These are phyloP conservation scores for Trichosporon sp. DNA, from an alignment of 1,284 basidiomycete genomes.

Conservation along the genomic window DNA sequence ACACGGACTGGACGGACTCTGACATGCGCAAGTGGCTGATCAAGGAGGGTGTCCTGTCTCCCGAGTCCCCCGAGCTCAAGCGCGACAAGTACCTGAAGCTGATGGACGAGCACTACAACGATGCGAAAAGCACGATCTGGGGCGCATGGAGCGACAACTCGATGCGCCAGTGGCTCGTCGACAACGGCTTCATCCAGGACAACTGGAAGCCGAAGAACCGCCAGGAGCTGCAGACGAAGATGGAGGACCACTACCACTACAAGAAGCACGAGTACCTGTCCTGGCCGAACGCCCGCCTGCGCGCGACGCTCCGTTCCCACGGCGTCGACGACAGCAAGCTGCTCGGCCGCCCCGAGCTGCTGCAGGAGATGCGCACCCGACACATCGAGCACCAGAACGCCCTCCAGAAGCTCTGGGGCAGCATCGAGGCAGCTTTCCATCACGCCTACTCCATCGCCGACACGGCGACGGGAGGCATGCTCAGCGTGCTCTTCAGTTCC, in stretches of 20 bases:
- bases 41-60: conserved; percentile 51
- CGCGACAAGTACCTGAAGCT: conserved; percentile 73
- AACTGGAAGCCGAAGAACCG: conserved; percentile 67
- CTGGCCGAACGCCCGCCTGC: conserved; percentile 88
- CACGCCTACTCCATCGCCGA: conserved; percentile 68
- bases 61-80: conserved; percentile 25
- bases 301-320: conserved; percentile 75
- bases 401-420: conserved; percentile 64
- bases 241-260: conserved; percentile 57
- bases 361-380: conserved; percentile 71
- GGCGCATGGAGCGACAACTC: conserved; percentile 76
- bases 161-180: conserved; percentile 74
- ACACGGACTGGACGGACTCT: conserved; percentile 65
- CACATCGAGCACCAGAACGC: conserved; percentile 68
- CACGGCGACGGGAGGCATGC: conserved; percentile 57
- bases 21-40: conserved; percentile 59
- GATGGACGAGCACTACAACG: conserved; percentile 72
- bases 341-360: conserved; percentile 67
- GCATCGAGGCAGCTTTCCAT: conserved; percentile 66
- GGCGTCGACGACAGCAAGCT: conserved; percentile 69
- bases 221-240: conserved; percentile 60
- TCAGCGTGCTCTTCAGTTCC: conserved; percentile 55
- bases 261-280: conserved; percentile 66
- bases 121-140: conserved; percentile 70
- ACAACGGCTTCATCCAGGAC: conserved; percentile 70